Evolutionary conservation across 176 grass and related monocot species (phyloP).

Genomic region (Ananas comosus): DNA sequence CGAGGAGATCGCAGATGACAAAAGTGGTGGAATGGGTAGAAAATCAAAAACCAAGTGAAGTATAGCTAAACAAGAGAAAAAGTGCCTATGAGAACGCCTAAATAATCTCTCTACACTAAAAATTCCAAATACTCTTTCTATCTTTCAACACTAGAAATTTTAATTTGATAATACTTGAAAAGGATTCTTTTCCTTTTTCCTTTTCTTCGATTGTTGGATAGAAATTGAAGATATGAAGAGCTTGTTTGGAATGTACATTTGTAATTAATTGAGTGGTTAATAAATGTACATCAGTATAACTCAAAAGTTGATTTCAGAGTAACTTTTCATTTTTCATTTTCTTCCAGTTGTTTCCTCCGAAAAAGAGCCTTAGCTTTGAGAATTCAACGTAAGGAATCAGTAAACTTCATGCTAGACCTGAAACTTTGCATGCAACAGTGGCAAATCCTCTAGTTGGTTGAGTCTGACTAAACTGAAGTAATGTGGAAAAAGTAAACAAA

Average conservation of each 20-base stretch:
- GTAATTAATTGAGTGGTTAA: slow-evolving; percentile 1
- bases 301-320: not conserved
- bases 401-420: too few relatives aligned
- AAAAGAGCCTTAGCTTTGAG: too few relatives aligned
- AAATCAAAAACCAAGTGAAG: slow-evolving; percentile 36
- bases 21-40: slow-evolving; percentile 10
- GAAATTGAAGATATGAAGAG: not conserved
- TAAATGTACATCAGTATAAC: not conserved
- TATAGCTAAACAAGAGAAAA: not conserved
- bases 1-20: slow-evolving; percentile 34
- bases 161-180: not conserved
- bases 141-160: not conserved
- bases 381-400: too few relatives aligned
- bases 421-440: too few relatives aligned
- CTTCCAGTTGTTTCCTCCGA: too few relatives aligned
- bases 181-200: not conserved
- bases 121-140: too few relatives aligned
- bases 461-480: too few relatives aligned
- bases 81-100: not conserved
- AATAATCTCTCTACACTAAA: not conserved
- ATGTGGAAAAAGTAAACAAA: too few relatives aligned
- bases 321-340: too few relatives aligned
- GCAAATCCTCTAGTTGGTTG: too few relatives aligned
- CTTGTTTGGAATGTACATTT: slow-evolving; percentile 1
- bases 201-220: not conserved